A percentile compares a stretch with the other conserved stretches of the same genome.
phyloP scores from a whole-genome alignment of 106 monocot species.

The Narthecium ossifragum region DNA sequence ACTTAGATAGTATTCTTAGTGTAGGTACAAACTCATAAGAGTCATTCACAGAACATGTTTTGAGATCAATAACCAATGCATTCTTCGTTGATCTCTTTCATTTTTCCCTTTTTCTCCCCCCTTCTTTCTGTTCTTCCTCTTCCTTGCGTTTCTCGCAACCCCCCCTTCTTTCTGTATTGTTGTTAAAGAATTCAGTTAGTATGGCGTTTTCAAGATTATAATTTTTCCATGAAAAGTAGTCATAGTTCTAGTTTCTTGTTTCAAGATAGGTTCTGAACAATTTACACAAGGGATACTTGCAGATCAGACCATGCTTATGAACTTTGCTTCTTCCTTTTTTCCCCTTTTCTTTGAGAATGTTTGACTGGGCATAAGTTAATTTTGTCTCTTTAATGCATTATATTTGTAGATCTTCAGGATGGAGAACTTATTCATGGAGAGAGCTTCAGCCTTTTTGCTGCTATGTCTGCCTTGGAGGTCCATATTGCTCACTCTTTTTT shows the following conservation, averaged over 20 bases:
- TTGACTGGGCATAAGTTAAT: background rate
- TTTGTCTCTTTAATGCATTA: constrained; percentile 13
- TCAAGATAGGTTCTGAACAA: too few species aligned
- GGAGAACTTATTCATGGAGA: constrained; percentile 97
- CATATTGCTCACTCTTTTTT: constrained; percentile 3
- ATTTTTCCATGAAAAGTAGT: background rate
- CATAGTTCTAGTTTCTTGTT: too few species aligned
- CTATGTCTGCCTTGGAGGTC: constrained; percentile 99
- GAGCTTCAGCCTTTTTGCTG: constrained; percentile 98
- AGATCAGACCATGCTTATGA: background rate
- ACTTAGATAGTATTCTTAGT: too few species aligned
- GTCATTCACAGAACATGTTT: too few species aligned
- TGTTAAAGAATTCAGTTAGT: too few species aligned
- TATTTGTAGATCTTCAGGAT: constrained; percentile 82
- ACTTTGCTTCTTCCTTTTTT: background rate
- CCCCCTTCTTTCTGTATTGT: too few species aligned
- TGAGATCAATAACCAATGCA: too few species aligned
- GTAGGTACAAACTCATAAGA: too few species aligned
- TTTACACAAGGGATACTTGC: background rate
- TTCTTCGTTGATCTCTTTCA: too few species aligned
- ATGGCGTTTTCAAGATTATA: background rate
- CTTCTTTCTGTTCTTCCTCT: too few species aligned
- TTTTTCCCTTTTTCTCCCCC: too few species aligned
- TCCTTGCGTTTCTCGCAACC: too few species aligned
- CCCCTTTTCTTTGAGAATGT: background rate